Conservation (phyloP, 768 basidiomycete genomes). For the Mycena vitilis region DNA sequence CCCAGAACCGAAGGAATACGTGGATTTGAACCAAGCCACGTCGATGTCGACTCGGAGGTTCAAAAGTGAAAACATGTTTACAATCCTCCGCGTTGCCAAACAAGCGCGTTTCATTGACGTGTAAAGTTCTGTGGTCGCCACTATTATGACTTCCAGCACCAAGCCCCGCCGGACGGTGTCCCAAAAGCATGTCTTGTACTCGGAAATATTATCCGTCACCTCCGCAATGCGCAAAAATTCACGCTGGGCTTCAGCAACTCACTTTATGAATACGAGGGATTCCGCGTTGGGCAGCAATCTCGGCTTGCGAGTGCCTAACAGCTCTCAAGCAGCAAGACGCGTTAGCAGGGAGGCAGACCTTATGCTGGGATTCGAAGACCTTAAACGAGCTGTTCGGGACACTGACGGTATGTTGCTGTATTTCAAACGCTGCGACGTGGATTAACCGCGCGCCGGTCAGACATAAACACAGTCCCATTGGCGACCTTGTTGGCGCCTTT, state of each 20-base stretch:
- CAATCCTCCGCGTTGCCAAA: not conserved
- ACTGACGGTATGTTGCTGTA: conserved; percentile 63
- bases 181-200: conserved; percentile 83
- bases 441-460: conserved; percentile 50
- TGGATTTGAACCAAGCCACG: not conserved
- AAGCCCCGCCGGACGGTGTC: conserved; percentile 55
- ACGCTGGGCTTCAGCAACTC: conserved; percentile 87
- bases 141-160: conserved; percentile 38
- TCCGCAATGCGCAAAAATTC: conserved; percentile 98
- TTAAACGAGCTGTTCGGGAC: conserved; percentile 80
- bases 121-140: conserved; percentile 38
- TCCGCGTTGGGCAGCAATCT: conserved; percentile 79
- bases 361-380: conserved; percentile 89
- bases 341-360: conserved; percentile 83
- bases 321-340: conserved; percentile 57
- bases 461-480: conserved; percentile 68
- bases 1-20: not conserved
- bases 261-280: conserved; percentile 70
- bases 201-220: conserved; percentile 92
- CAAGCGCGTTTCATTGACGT: conserved; percentile 39
- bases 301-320: conserved; percentile 73
- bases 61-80: not conserved
- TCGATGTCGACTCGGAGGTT: not conserved
- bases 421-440: conserved; percentile 13
- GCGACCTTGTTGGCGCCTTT: conserved; percentile 84